Evolutionary conservation across 2,329 filamentous ascomycete genomes (phyloP).

Genomic region (Claviceps paspali): DNA sequence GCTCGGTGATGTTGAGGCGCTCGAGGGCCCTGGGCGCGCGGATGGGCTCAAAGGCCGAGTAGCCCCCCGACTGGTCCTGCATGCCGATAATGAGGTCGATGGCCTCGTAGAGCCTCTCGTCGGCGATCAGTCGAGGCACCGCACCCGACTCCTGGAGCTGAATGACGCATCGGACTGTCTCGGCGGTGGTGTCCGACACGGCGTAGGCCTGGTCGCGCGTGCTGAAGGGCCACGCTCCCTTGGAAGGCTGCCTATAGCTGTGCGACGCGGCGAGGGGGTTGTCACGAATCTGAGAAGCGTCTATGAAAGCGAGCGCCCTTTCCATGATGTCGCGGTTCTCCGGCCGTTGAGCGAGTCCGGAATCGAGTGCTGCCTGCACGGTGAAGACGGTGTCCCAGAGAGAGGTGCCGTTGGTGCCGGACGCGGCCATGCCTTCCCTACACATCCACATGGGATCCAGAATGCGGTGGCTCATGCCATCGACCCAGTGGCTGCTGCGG

Average conservation of each 20-base stretch:
- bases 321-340: background rate
- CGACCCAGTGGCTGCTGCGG: background rate
- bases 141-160: background rate
- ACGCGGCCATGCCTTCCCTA: background rate
- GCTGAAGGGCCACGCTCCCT: background rate
- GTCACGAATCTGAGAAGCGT: background rate
- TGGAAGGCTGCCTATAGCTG: background rate
- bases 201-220: background rate
- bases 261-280: background rate
- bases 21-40: background rate
- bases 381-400: background rate
- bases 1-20: background rate
- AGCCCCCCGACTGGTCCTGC: background rate
- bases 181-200: background rate
- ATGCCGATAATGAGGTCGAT: background rate
- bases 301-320: background rate
- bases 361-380: background rate
- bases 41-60: background rate
- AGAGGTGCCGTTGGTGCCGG: background rate
- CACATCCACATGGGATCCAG: background rate
- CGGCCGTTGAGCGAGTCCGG: background rate
- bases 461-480: background rate
- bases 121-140: background rate
- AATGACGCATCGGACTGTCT: background rate
- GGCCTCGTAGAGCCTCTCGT: background rate